Percentiles rank a stretch among this genome's conserved stretches.
phyloP scores from a whole-genome alignment of 352 stramenopile genomes.

The Globisporangium uncinulatum region DNA sequence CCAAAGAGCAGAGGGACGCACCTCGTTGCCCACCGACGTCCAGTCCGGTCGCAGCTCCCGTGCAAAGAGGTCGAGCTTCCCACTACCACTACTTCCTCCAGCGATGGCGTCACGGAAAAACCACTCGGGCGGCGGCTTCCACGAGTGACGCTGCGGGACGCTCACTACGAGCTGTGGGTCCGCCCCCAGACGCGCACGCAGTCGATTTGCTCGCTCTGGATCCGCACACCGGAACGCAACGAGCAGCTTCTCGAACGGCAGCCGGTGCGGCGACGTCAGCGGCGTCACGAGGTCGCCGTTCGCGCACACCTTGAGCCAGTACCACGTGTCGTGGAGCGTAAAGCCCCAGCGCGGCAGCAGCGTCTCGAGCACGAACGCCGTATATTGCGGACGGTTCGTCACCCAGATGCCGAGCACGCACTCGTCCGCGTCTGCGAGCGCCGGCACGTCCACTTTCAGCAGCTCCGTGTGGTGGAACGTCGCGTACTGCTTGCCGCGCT shows the following conservation, averaged over 20 bases:
- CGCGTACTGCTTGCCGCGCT: constrained; percentile 40
- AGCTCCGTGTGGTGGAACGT: constrained; percentile 61
- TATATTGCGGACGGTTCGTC: constrained; percentile 60
- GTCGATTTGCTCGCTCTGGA: constrained; percentile 6
- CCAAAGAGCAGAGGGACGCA: constrained; percentile 1
- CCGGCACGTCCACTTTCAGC: constrained; percentile 31
- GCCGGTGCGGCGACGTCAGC: constrained; percentile 48
- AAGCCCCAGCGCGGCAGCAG: constrained; percentile 60
- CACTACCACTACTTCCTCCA: not conserved
- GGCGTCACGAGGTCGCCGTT: constrained; percentile 55
- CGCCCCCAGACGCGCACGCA: constrained; percentile 26
- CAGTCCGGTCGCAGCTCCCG: constrained; percentile 55
- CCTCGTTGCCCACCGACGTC: constrained; percentile 65
- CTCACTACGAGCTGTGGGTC: constrained; percentile 43
- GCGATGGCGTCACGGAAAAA: constrained; percentile 32
- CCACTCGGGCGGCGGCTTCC: constrained; percentile 62
- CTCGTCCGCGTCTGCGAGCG: constrained; percentile 24
- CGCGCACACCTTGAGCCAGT: constrained; percentile 66
- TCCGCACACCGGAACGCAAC: constrained; percentile 36
- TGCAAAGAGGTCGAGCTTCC: constrained; percentile 60
- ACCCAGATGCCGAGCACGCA: constrained; percentile 72
- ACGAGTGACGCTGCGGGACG: constrained; percentile 69
- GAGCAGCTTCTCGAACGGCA: constrained; percentile 63
- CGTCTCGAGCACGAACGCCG: constrained; percentile 46
- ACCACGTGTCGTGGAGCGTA: constrained; percentile 51